These are phyloP conservation scores for Centaurea solstitialis DNA, from an alignment of 129 eudicot genomes.

Conservation along the genomic window DNA sequence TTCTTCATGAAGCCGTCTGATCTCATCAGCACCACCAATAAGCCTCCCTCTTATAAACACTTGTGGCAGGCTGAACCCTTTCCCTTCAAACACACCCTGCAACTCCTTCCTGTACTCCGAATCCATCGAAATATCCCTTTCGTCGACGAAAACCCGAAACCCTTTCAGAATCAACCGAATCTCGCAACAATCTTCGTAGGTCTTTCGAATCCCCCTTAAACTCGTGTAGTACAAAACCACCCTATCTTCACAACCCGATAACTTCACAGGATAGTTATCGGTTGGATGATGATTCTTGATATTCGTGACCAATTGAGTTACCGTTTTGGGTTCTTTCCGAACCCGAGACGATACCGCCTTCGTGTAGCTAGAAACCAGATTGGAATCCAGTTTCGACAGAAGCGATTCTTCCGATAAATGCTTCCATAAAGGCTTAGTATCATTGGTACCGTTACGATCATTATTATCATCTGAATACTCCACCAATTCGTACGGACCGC, in stretches of 20 bases:
- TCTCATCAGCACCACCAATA: slow-evolving; percentile 84
- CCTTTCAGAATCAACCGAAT: slow-evolving; percentile 79
- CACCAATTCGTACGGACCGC: slow-evolving; percentile 50
- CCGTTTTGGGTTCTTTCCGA: neutral
- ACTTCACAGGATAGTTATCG: neutral
- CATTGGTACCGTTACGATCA: no score
- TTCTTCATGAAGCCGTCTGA: slow-evolving; percentile 72
- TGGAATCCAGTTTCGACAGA: slow-evolving; percentile 72
- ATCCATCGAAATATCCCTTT: slow-evolving; percentile 94
- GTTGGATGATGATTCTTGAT: neutral
- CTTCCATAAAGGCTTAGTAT: slow-evolving; percentile 92
- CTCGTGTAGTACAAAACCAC: slow-evolving; percentile 83
- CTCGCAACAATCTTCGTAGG: slow-evolving; percentile 81
- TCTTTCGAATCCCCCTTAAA: slow-evolving; percentile 87
- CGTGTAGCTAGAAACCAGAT: slow-evolving; percentile 61
- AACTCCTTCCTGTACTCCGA: slow-evolving; percentile 66
- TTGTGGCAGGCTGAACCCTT: slow-evolving; percentile 71
- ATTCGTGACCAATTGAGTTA: neutral
- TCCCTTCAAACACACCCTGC: slow-evolving; percentile 62
- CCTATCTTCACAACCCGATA: slow-evolving; percentile 56
- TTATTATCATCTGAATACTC: slow-evolving; percentile 51
- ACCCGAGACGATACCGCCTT: slow-evolving; percentile 55
- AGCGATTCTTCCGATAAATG: slow-evolving; percentile 88
- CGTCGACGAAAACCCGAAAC: slow-evolving; percentile 77
- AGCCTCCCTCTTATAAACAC: slow-evolving; percentile 63